Percentiles rank a stretch among this genome's conserved stretches.
Conservation (phyloP, 345 rosid genomes). For the Gossypium ekmanianum region DNA sequence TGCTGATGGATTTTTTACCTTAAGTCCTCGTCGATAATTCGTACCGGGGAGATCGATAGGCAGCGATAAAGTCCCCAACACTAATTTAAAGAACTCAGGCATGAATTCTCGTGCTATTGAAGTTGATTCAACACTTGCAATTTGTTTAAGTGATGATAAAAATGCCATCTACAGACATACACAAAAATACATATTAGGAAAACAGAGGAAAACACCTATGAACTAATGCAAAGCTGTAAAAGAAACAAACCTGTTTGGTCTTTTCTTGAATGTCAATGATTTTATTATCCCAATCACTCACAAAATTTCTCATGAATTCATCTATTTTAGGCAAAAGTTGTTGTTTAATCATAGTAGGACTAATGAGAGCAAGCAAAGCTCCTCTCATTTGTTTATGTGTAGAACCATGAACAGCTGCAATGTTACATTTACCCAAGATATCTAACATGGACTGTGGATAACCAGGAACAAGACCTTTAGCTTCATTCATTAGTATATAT, state of each 20-base stretch:
- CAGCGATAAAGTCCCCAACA: constrained; percentile 62
- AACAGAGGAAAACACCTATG: not conserved
- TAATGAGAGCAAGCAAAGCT: constrained; percentile 62
- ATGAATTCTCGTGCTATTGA: constrained; percentile 38
- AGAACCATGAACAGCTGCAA: constrained; percentile 92
- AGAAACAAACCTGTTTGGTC: constrained; percentile 62
- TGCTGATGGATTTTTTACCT: constrained; percentile 37
- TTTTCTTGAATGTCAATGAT: constrained; percentile 37
- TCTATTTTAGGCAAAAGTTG: constrained; percentile 85
- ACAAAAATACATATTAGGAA: constrained; percentile 7
- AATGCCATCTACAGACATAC: constrained; percentile 55
- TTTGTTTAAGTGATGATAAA: constrained; percentile 64
- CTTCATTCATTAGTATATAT: constrained; percentile 80
- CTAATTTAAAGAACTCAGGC: constrained; percentile 70
- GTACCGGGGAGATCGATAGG: constrained; percentile 75
- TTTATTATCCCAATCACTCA: constrained; percentile 58
- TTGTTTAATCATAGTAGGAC: constrained; percentile 70
- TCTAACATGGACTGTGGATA: constrained; percentile 94
- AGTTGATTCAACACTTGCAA: constrained; percentile 43
- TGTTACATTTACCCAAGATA: constrained; percentile 84
- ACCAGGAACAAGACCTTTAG: constrained; percentile 92
- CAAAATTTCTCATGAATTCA: constrained; percentile 75
- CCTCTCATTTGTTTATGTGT: constrained; percentile 86
- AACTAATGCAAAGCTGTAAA: not conserved
- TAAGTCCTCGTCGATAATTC: constrained; percentile 54